Evolutionary conservation across 179 eudicot genomes (phyloP).

Genomic region (Camellia oleifera): DNA sequence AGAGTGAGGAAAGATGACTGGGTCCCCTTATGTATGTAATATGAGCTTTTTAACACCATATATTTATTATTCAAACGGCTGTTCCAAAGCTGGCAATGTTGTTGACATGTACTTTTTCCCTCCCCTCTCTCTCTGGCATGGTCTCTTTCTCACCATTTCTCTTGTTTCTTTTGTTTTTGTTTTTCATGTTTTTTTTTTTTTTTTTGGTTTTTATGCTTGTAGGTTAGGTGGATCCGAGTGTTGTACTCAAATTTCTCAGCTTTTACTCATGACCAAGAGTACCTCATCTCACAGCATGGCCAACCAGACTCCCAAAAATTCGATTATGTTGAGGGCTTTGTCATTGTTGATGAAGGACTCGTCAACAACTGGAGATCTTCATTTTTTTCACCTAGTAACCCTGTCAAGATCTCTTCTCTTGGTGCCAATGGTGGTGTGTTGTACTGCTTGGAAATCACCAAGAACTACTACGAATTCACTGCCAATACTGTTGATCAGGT

Average conservation of each 20-base stretch:
- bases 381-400: constrained; percentile 75
- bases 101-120: constrained; percentile 21
- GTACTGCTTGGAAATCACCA: constrained; percentile 83
- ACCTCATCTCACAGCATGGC: constrained; percentile 71
- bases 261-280: constrained; percentile 83
- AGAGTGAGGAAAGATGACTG: background rate
- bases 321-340: constrained; percentile 92
- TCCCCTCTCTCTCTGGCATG: background rate
- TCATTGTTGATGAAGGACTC: constrained; percentile 76
- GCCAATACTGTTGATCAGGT: constrained; percentile 66
- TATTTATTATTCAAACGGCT: constrained; percentile 20
- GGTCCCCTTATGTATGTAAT: constrained; percentile 10
- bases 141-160: background rate
- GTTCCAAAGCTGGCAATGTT: constrained; percentile 30
- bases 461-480: constrained; percentile 52
- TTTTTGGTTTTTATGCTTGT: background rate
- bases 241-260: constrained; percentile 72
- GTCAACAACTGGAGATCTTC: constrained; percentile 95
- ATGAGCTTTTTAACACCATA: constrained; percentile 14
- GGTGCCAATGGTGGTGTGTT: constrained; percentile 60
- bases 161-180: background rate
- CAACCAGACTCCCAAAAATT: constrained; percentile 47
- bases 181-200: background rate
- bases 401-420: constrained; percentile 71
- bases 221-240: constrained; percentile 96